Evolutionary conservation across 2,329 filamentous ascomycete genomes (phyloP), one percentile per base, ranked within the genome.

Genomic region (Sclerotinia subarctica): DNA sequence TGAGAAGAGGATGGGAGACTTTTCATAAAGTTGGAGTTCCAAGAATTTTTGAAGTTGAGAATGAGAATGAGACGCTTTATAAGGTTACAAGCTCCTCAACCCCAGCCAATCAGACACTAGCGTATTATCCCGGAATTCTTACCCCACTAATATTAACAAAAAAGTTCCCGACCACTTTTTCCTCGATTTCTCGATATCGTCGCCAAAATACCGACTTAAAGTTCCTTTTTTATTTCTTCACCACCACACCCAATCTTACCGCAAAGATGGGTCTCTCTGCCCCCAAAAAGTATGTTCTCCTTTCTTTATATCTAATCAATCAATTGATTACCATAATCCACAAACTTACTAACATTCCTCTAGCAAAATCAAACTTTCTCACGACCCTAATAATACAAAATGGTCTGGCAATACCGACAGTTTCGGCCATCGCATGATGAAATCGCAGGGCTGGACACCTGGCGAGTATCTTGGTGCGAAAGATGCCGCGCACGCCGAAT

Each of bases 371-470:
- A 96, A 94, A 81, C 88, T 98, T 77, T 90, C 90, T 73, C 85
- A 90, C 78, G 95, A 99, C 80, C 95, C 95, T 10, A 97, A 98
- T 81, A 99, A 98, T 79, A 97, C 92, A 59, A 88, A 87, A 84
- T 99, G 95, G 95, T 89, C 90, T 68, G 89, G 90, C 75, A 90
- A 94, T 77, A 92, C 90, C 72, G 86, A 85, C 68, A 89, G 88
- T 66, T 98, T 95, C 78, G 95, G 95, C 73, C 94, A 97, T 78
- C 92, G 89, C 77, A 94, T 98, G 73, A 88, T 99, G 76, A 87
- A 89, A 62, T 84, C 90, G 21, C 93, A 97, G 76, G 95, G 95
- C 72, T 99, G 95, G 95, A 86, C 89, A 70, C 93, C 94, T 0
- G 95, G 95, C 47, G 85, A 90, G 72, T 91, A 87, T 65, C 86